These are phyloP conservation scores for Ascoidea rubescens DNA, from an alignment of 805 yeast species.

Conservation along the genomic window DNA sequence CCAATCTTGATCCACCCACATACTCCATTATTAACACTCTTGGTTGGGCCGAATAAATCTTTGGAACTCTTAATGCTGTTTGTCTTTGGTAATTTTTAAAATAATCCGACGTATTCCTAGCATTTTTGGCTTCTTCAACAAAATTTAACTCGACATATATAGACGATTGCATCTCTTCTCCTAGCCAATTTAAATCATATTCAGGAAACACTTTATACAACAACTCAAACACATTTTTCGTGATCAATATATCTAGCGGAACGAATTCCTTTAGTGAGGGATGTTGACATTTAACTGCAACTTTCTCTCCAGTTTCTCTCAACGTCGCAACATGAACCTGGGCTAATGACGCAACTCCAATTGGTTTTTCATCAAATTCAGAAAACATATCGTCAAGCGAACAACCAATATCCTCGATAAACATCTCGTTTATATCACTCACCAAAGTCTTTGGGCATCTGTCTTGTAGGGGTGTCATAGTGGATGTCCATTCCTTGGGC, in stretches of 20 bases:
- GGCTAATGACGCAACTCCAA: conserved; percentile 93
- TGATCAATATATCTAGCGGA: conserved; percentile 75
- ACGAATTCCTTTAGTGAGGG: conserved; percentile 79
- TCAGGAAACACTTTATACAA: conserved; percentile 80
- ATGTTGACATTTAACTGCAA: conserved; percentile 92
- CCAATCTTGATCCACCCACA: conserved; percentile 71
- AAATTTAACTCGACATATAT: conserved; percentile 89
- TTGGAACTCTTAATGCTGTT: conserved; percentile 76
- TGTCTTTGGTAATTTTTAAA: conserved; percentile 38
- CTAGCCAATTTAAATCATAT: conserved; percentile 89
- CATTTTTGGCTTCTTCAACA: conserved; percentile 73
- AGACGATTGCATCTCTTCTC: conserved; percentile 79
- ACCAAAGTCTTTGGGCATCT: conserved; percentile 71
- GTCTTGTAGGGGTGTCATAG: conserved; percentile 89
- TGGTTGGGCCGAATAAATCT: conserved; percentile 46
- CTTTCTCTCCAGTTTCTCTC: conserved; percentile 44
- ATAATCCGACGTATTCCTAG: conserved; percentile 52
- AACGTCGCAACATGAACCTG: conserved; percentile 81
- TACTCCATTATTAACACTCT: conserved; percentile 83
- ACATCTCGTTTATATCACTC: conserved; percentile 56
- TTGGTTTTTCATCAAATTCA: conserved; percentile 57
- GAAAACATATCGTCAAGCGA: conserved; percentile 48
- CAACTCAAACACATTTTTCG: conserved; percentile 58
- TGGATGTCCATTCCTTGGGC: conserved; percentile 89
- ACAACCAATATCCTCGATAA: conserved; percentile 50